Percentiles rank a stretch among this genome's conserved stretches.
Conservation (phyloP, 2,329 filamentous ascomycete genomes). For the Curvularia sp. region DNA sequence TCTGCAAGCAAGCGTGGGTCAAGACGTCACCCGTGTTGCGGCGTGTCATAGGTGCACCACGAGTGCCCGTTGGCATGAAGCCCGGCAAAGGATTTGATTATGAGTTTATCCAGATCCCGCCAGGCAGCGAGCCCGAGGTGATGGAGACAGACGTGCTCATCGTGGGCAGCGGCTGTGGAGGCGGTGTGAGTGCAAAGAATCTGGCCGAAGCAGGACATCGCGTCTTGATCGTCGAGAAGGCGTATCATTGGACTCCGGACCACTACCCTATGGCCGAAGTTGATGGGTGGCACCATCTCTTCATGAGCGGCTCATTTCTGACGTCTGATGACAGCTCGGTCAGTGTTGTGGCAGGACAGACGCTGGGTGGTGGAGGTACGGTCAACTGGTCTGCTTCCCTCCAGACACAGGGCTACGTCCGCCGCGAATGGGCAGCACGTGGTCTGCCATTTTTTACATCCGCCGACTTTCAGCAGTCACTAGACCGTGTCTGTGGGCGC, state of each 20-base stretch:
- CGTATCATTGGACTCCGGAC: slow-evolving; percentile 74
- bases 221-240: slow-evolving; percentile 84
- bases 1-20: slow-evolving; percentile 64
- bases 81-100: slow-evolving; percentile 63
- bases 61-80: slow-evolving; percentile 62
- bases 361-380: slow-evolving; percentile 86
- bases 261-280: slow-evolving; percentile 76
- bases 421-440: slow-evolving; percentile 77
- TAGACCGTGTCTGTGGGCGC: slow-evolving; percentile 78
- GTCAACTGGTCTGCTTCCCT: slow-evolving; percentile 80
- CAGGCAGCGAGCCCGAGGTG: slow-evolving; percentile 60
- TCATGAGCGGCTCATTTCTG: slow-evolving; percentile 69
- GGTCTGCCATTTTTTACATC: slow-evolving; percentile 78
- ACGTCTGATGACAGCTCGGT: slow-evolving; percentile 60
- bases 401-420: slow-evolving; percentile 76
- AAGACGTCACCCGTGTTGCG: slow-evolving; percentile 64
- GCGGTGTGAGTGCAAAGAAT: slow-evolving; percentile 80
- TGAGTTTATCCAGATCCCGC: slow-evolving; percentile 68
- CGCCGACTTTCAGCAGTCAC: slow-evolving; percentile 74
- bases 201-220: slow-evolving; percentile 76
- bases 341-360: slow-evolving; percentile 70
- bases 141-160: slow-evolving; percentile 84
- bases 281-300: slow-evolving; percentile 68
- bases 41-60: slow-evolving; percentile 64
- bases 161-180: slow-evolving; percentile 86